phyloP scores from a whole-genome alignment of 108 stramenopile species.

The Nannochloropsis oceanica region DNA sequence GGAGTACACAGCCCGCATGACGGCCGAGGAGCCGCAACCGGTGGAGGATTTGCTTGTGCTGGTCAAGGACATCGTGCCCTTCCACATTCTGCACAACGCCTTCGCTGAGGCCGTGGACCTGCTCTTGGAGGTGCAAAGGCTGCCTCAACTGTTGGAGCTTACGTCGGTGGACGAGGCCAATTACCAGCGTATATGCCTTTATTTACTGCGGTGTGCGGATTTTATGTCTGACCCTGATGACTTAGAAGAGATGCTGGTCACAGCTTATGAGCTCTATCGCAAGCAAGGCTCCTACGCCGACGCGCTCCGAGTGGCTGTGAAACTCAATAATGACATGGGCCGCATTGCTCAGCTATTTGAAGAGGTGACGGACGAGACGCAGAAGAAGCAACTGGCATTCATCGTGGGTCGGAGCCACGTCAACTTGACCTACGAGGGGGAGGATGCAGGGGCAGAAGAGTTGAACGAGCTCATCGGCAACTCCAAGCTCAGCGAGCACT shows the following conservation, averaged over 20 bases:
- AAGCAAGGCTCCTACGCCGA: slow-evolving; percentile 66
- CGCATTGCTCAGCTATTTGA: slow-evolving; percentile 56
- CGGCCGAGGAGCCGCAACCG: slow-evolving; percentile 38
- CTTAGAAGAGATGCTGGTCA: slow-evolving; percentile 63
- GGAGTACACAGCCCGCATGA: slow-evolving; percentile 71
- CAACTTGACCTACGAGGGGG: not conserved
- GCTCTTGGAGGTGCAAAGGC: slow-evolving; percentile 79
- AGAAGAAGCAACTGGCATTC: slow-evolving; percentile 50
- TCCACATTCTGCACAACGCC: slow-evolving; percentile 89
- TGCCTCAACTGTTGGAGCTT: slow-evolving; percentile 38
- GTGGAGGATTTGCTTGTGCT: slow-evolving; percentile 42
- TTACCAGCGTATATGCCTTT: slow-evolving; percentile 82
- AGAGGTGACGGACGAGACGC: slow-evolving; percentile 14
- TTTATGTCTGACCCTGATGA: slow-evolving; percentile 53
- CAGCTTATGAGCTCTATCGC: slow-evolving; percentile 69
- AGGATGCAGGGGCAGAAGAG: not conserved
- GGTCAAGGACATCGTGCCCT: slow-evolving; percentile 92
- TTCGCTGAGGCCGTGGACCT: slow-evolving; percentile 98
- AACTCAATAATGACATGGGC: slow-evolving; percentile 48
- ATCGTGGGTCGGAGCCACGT: slow-evolving; percentile 28
- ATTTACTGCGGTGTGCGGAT: slow-evolving; percentile 87
- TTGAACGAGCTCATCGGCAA: slow-evolving; percentile 61
- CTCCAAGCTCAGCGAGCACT: slow-evolving; percentile 68
- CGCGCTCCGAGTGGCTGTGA: slow-evolving; percentile 79
- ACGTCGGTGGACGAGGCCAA: slow-evolving; percentile 69